Base-by-base conservation (phyloP, 2,329 filamentous ascomycete species). In the Fusarium sororula region DNA sequence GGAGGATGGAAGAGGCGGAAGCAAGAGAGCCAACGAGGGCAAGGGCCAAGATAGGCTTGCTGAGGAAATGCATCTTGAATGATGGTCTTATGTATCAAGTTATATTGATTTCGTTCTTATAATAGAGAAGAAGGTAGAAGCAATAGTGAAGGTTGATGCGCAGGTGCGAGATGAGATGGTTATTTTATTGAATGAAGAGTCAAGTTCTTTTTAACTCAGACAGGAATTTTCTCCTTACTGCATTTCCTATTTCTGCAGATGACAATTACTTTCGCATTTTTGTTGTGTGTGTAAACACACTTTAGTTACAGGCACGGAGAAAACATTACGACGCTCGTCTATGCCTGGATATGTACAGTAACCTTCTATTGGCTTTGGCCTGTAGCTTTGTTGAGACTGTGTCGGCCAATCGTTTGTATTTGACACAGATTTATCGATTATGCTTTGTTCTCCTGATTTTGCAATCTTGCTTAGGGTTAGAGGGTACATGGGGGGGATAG, bases 291-390 rank as follows among this genome's bases (percentile, higher is more conserved):
- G 11, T 0, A 26, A 26, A 6, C 9, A 8, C 3, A 15, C 5
- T 15, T 26, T 15, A 5, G n/a, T 37, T 11, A 13, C 2, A 13
- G 12, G 18, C 9, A n/a, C 12, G 7, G 3, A 1, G 7, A 30
- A 2, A 22, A 22, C 10, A 22, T 30, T 15, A 7, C 2, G 3
- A 0, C 2, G 28, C 15, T 18, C 2, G 7, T 11, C 22, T n/a
- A 18, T 18, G 17, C 1, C 2, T 32, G 47, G 15, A 53, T 10
- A 7, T 32, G 11, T 15, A 11, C 12, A 7, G 7, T 3, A 13
- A 17, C 15, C 3, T n/a, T 18, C 10, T 50, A 11, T 32, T 32
- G 12, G 11, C 2, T 22, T n/a, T 11, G 10, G 4, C 17, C n/a
- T 1, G 3, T 17, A 17, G n/a, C 1, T 24, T 22, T n/a, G 11